Evolutionary conservation across 2,329 filamentous ascomycete species (phyloP).

Genomic region (Botrytis galanthina): DNA sequence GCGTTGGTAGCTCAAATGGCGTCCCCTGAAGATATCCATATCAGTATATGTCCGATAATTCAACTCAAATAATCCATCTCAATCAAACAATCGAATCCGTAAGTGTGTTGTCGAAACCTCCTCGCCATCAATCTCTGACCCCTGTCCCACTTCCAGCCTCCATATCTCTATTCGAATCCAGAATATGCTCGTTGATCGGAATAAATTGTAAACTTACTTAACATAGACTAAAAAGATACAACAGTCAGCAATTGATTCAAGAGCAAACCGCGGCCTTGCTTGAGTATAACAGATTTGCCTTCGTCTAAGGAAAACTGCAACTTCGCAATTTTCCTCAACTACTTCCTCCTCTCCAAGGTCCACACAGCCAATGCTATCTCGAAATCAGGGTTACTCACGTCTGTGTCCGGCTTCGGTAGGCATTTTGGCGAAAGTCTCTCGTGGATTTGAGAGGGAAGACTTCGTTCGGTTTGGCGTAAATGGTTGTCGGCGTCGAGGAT

Average conservation of each 20-base stretch:
- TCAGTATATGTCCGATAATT: slow-evolving; percentile 6
- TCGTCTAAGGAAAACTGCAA: background rate
- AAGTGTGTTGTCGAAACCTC: slow-evolving; percentile 17
- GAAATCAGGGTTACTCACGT: slow-evolving; percentile 60
- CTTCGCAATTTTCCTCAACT: background rate
- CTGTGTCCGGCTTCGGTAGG: slow-evolving; percentile 84
- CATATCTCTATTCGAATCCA: slow-evolving; percentile 4
- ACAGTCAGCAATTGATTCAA: slow-evolving; percentile 35
- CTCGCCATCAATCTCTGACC: background rate
- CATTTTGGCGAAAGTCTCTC: slow-evolving; percentile 67
- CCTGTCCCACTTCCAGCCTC: background rate
- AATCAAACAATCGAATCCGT: background rate
- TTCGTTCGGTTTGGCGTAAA: slow-evolving; percentile 31
- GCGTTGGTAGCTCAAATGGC: slow-evolving; percentile 97
- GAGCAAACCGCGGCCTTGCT: background rate
- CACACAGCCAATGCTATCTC: background rate
- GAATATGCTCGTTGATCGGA: background rate
- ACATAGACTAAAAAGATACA: slow-evolving; percentile 66
- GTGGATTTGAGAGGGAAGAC: slow-evolving; percentile 43
- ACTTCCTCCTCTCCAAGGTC: background rate
- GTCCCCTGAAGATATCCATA: slow-evolving; percentile 63
- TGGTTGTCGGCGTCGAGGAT: slow-evolving; percentile 35
- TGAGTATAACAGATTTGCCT: background rate
- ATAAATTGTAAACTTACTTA: slow-evolving; percentile 64
- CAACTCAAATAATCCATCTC: background rate